Base-by-base conservation (phyloP, 805 yeast genomes). In the Zygoascus flipseniorum region DNA sequence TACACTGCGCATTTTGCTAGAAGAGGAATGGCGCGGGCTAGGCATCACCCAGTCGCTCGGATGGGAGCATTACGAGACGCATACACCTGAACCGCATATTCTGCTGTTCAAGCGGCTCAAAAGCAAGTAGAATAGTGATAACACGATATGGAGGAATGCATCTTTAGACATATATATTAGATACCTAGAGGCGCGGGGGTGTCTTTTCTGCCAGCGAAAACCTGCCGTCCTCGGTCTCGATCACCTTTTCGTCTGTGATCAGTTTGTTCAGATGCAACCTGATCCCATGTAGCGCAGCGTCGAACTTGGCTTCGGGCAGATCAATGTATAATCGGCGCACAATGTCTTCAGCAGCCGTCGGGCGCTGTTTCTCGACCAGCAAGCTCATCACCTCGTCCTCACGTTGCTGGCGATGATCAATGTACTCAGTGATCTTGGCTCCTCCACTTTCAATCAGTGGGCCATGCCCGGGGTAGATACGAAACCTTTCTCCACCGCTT, bases 1-100 rank as follows among this genome's bases (percentile, higher is more conserved):
- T 5, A 93, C 99, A 0, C 76, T 93, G 61, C 82, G 96, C 60
- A 88, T 93, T 45, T 73, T 93, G 42, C 71, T 86, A 48, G 99
- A 93, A 69, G 98, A 93, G 60, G 99, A 93, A 70, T 93, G 99
- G 99, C 78, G 99, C 69, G 98, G 97, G 1, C 73, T 93, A 49
- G 99, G 99, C 2, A 89, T 93, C 63, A 93, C 98, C 6, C 99
- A 93, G 69, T 86, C 96, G 39, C 74, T 93, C 56, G 99, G 99
- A 1, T 93, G 99, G 99, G 93, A 79, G 52, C 99, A 93, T 69
- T 93, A 92, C 66, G 99, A 93, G 65, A 90, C 96, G 43, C 99
- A 93, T 68, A 72, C 98, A 0, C 99, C 99, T 45, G 99, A 93
- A 70, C 99, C 99, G 26, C 99, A 93, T 67, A 93, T 93, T 56